Conservation (phyloP, 108 stramenopile genomes). For the Nannochloropsis salina region DNA sequence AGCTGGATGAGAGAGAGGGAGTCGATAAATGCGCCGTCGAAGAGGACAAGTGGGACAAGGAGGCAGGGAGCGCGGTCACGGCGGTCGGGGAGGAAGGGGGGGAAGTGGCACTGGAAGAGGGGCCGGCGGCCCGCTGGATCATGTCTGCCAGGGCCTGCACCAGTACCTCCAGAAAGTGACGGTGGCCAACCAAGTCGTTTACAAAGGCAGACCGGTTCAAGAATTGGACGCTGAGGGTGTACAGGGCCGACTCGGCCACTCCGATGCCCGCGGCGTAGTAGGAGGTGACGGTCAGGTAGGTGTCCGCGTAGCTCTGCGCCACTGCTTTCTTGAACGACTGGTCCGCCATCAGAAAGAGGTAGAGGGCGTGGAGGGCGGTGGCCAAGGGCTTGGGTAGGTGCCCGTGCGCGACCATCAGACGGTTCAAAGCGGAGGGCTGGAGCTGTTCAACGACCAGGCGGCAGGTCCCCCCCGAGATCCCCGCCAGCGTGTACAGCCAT, state of each 20-base stretch:
- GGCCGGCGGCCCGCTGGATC: slow-evolving; percentile 49
- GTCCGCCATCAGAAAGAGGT: slow-evolving; percentile 78
- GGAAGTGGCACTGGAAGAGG: not conserved
- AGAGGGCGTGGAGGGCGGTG: slow-evolving; percentile 63
- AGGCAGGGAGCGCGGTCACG: not conserved
- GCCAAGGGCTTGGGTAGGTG: slow-evolving; percentile 33
- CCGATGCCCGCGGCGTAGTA: slow-evolving; percentile 79
- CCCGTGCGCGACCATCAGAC: slow-evolving; percentile 36
- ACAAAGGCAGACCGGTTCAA: slow-evolving; percentile 85
- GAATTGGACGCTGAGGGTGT: slow-evolving; percentile 77
- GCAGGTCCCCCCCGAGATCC: slow-evolving; percentile 39
- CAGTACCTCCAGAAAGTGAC: slow-evolving; percentile 64
- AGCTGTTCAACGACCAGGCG: slow-evolving; percentile 45
- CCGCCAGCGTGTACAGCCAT: slow-evolving; percentile 43
- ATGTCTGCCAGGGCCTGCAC: slow-evolving; percentile 63
- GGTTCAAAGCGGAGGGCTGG: slow-evolving; percentile 25
- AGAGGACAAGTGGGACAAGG: not conserved
- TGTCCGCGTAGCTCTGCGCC: slow-evolving; percentile 79
- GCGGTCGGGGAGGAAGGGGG: not conserved
- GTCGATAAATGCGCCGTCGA: not conserved
- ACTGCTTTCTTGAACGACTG: slow-evolving; percentile 81
- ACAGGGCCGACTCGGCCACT: slow-evolving; percentile 59
- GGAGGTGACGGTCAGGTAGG: slow-evolving; percentile 65
- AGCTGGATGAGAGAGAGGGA: not conserved
- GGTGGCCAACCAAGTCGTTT: slow-evolving; percentile 59